Conservation (phyloP, 2,329 filamentous ascomycete species). For the Plectosphaerella cucumerina region DNA sequence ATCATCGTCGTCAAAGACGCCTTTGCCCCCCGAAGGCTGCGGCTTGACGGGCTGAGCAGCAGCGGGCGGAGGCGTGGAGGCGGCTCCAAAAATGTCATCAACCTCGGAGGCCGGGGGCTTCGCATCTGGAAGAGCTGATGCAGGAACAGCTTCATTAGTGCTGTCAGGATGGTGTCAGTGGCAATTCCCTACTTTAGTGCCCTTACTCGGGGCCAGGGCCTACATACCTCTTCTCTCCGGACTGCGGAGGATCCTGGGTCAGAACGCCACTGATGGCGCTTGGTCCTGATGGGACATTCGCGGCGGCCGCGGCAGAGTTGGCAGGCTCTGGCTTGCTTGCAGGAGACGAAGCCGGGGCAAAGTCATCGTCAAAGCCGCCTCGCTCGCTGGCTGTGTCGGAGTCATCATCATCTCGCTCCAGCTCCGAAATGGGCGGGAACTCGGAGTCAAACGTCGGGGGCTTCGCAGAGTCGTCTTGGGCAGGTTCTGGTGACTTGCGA, state of each 20-base stretch:
- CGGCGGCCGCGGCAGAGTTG: background rate
- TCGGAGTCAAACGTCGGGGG: constrained; percentile 62
- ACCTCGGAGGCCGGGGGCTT: constrained; percentile 1
- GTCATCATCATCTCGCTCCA: constrained; percentile 78
- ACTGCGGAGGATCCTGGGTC: background rate
- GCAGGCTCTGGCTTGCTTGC: constrained; percentile 23
- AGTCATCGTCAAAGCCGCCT: constrained; percentile 91
- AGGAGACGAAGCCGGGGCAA: constrained; percentile 60
- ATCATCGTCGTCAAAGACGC: constrained; percentile 71
- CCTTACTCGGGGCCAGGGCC: background rate
- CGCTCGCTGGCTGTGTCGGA: constrained; percentile 74
- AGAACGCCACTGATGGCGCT: background rate
- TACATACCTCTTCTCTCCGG: background rate
- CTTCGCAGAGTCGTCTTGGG: constrained; percentile 36
- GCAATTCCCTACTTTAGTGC: too few species aligned
- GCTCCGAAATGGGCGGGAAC: constrained; percentile 89
- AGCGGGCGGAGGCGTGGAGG: constrained; percentile 14
- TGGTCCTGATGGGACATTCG: background rate
- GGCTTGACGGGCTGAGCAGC: constrained; percentile 22
- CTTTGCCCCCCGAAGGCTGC: constrained; percentile 30
- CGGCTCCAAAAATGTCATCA: constrained; percentile 37
- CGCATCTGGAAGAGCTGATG: background rate
- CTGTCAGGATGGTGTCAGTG: constrained; percentile 7
- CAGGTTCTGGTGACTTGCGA: constrained; percentile 44
- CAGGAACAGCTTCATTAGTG: constrained; percentile 13